Conservation (phyloP, 768 basidiomycete species). For the Termitomyces sp. region DNA sequence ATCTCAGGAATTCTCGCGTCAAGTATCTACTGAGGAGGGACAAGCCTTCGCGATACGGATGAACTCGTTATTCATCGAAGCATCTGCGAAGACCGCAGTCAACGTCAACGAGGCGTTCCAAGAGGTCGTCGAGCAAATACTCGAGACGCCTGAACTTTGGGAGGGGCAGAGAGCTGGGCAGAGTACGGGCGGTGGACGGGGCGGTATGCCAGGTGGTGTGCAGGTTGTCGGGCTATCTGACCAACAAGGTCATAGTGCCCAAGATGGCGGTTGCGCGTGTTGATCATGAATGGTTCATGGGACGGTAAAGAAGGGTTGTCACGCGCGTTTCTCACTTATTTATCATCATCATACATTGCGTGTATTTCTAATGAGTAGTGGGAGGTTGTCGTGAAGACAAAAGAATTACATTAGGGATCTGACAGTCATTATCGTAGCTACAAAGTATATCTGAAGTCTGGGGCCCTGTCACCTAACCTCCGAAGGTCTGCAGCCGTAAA, state of each 20-base stretch:
- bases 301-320: background rate
- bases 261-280: conserved; percentile 26
- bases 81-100: conserved; percentile 87
- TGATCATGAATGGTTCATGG: conserved; percentile 6
- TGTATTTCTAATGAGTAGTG: background rate
- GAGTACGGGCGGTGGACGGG: conserved; percentile 35
- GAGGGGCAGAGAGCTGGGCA: conserved; percentile 28
- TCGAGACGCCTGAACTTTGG: conserved; percentile 85
- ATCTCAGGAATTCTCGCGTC: conserved; percentile 80
- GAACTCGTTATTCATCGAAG: conserved; percentile 85
- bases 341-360: background rate
- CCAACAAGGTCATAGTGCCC: conserved; percentile 7
- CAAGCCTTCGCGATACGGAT: conserved; percentile 77
- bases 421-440: conserved; percentile 3
- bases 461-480: conserved; percentile 56
- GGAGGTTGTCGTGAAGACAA: background rate
- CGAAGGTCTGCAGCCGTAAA: conserved; percentile 33
- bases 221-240: conserved; percentile 39
- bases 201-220: conserved; percentile 49
- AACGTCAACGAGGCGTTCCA: conserved; percentile 72
- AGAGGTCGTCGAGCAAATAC: conserved; percentile 76
- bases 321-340: background rate
- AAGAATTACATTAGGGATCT: background rate
- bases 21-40: conserved; percentile 79
- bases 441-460: conserved; percentile 56